Evolutionary conservation across 257 asterid genomes (phyloP), one percentile per base, ranked within the genome.

Genomic region (Solanum ossicruentum): DNA sequence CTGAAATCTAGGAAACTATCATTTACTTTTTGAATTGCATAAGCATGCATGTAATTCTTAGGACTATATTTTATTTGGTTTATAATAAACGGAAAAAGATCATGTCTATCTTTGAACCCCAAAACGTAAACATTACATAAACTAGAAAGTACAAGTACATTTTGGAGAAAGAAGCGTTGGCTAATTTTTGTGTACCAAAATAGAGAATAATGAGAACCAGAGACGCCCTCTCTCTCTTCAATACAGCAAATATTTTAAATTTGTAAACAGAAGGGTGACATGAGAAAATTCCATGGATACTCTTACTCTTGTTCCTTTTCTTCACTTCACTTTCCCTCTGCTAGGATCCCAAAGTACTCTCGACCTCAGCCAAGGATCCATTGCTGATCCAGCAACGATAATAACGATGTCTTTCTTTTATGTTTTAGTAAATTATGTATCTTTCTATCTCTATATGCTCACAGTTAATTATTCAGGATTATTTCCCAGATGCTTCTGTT

Each of bases 401-500:
- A 91, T 58, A 84, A 86, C 81, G 95, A 94, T 92, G 98, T 93
- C 39, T 65, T 26, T 93, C 39, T 65, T 26, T 11, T 26, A 32
- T 45, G 11, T 41, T 55, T 52, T 20, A 49, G n/a, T 73, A 16
- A 21, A 36, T 80, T 83, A 32, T 58, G 39, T 65, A 65, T n/a
- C 4, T 60, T 45, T 79, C 26, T 77, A 72, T 49, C 17, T 57
- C 15, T 80, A 71, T 39, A n/a, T 51, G 56, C 11, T 67, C 80
- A 21, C 3, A 49, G 28, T 63, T 21, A n/a, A 63, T 77, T 80
- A 75, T 84, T 78, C 85, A 96, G 98, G 98, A 93, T 41, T 93
- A 93, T 88, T 92, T 89, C 86, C 61, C 94, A 90, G 97, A 96
- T 85, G 98, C 98, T 85, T 95, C 97, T 21, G 93, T 80, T 87